phyloP scores from a whole-genome alignment of 306 rosid genomes.

The Alnus glutinosa region DNA sequence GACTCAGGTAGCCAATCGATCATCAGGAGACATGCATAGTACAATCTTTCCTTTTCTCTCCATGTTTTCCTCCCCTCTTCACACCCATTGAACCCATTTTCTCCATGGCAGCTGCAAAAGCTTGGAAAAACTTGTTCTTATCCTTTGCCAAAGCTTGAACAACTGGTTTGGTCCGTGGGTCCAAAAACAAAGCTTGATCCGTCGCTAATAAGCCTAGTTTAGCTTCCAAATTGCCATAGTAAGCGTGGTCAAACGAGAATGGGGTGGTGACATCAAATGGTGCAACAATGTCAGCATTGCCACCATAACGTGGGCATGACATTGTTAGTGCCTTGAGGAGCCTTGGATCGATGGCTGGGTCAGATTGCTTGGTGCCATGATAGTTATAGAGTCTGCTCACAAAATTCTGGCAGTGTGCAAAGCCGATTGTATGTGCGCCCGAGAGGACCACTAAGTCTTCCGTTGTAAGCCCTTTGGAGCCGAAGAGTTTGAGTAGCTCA shows the following conservation, averaged over 20 bases:
- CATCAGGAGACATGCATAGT: constrained; percentile 37
- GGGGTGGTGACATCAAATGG: constrained; percentile 92
- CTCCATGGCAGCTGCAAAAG: constrained; percentile 77
- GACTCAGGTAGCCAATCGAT: too few species aligned
- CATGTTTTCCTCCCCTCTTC: constrained; percentile 64
- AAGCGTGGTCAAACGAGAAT: constrained; percentile 77
- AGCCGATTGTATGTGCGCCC: constrained; percentile 90
- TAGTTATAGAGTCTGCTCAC: constrained; percentile 61
- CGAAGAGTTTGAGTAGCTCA: constrained; percentile 75
- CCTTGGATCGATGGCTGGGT: constrained; percentile 64
- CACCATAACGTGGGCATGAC: constrained; percentile 79
- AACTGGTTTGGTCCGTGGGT: constrained; percentile 55
- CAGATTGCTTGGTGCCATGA: constrained; percentile 55
- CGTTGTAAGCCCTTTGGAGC: constrained; percentile 61
- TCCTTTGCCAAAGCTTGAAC: constrained; percentile 66
- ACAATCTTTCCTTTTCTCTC: constrained; percentile 73
- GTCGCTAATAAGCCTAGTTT: constrained; percentile 75
- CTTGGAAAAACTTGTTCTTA: constrained; percentile 69
- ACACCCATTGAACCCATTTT: constrained; percentile 74
- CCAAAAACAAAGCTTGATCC: constrained; percentile 71
- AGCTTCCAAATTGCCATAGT: constrained; percentile 63
- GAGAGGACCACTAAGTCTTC: constrained; percentile 83
- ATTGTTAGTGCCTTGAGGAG: constrained; percentile 55
- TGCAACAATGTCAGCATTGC: constrained; percentile 63
- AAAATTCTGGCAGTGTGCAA: constrained; percentile 73